A percentile compares a stretch with the other conserved stretches of the same genome.
phyloP scores from a whole-genome alignment of 495 filamentous ascomycete species.

The Lophiotrema nucula region DNA sequence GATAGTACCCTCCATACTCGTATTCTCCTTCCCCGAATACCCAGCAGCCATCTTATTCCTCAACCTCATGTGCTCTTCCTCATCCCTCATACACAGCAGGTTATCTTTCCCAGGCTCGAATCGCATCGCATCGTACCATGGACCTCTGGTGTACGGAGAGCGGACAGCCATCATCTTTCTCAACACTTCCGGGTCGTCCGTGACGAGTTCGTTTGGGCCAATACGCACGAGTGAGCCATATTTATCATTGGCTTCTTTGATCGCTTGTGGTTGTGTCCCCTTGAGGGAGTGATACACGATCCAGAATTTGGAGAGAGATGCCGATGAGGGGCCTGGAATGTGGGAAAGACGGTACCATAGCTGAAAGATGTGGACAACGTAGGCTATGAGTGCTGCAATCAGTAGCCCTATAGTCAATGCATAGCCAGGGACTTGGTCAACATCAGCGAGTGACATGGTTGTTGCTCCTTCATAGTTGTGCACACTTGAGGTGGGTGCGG shows the following conservation, averaged over 20 bases:
- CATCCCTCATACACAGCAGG: constrained; percentile 28
- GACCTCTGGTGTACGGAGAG: constrained; percentile 22
- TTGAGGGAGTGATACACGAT: constrained; percentile 9
- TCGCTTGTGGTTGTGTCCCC: not conserved
- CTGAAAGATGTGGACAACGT: not conserved
- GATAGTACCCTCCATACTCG: constrained; percentile 26
- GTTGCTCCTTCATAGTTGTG: too few relatives aligned
- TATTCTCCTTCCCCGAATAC: constrained; percentile 35
- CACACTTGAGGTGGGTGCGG: too few relatives aligned
- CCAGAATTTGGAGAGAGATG: constrained; percentile 12
- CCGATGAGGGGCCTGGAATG: constrained; percentile 22
- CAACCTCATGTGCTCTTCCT: constrained; percentile 23
- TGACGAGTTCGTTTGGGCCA: constrained; percentile 36
- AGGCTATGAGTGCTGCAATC: too few relatives aligned
- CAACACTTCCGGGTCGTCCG: constrained; percentile 34
- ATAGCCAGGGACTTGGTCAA: too few relatives aligned
- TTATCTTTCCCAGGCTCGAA: constrained; percentile 31
- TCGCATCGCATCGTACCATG: constrained; percentile 17
- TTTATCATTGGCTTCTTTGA: constrained; percentile 35
- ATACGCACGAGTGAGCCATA: constrained; percentile 40
- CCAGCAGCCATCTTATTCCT: constrained; percentile 29
- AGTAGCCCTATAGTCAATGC: too few relatives aligned
- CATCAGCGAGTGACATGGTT: too few relatives aligned
- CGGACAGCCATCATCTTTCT: constrained; percentile 34
- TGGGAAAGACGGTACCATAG: constrained; percentile 17